A percentile compares a stretch with the other conserved stretches of the same genome.
phyloP scores from a whole-genome alignment of 116 monocot genomes.

The Trichopus zeylanicus region DNA sequence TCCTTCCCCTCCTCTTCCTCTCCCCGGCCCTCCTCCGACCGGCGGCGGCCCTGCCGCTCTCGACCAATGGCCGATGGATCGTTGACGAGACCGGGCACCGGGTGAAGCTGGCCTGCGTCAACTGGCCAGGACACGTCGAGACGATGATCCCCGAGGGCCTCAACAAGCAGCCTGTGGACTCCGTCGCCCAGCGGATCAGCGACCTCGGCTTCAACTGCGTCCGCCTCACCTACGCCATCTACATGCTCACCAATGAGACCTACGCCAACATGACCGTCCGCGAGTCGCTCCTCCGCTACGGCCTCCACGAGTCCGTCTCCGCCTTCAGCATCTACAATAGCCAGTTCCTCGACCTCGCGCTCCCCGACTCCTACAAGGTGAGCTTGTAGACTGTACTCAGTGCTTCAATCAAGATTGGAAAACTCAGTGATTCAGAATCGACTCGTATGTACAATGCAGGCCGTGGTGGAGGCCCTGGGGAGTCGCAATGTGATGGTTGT shows the following conservation, averaged over 20 bases:
- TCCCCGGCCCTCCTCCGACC: not conserved
- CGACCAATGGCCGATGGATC: conserved; percentile 14
- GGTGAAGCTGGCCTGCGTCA: conserved; percentile 60
- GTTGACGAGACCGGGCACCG: conserved; percentile 31
- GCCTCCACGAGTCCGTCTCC: conserved; percentile 28
- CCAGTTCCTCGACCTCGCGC: conserved; percentile 27
- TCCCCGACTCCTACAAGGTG: conserved; percentile 45
- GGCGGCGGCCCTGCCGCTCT: conserved; percentile 1
- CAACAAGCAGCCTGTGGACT: conserved; percentile 40
- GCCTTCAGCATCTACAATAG: conserved; percentile 41
- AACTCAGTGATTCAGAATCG: too few species aligned
- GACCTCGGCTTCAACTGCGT: conserved; percentile 53
- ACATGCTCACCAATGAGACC: conserved; percentile 29
- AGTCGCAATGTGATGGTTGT: not conserved
- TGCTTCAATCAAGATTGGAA: too few species aligned
- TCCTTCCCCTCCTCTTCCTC: not conserved
- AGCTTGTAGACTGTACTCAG: not conserved
- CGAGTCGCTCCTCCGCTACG: conserved; percentile 27
- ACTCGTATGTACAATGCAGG: not conserved
- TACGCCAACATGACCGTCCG: conserved; percentile 31
- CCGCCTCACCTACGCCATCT: conserved; percentile 43
- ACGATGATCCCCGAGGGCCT: conserved; percentile 43
- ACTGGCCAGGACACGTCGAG: conserved; percentile 51
- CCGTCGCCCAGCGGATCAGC: conserved; percentile 28
- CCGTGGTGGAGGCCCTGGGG: not conserved